Conservation (phyloP, 208 protist species). For the Leptomonas seymouri region DNA sequence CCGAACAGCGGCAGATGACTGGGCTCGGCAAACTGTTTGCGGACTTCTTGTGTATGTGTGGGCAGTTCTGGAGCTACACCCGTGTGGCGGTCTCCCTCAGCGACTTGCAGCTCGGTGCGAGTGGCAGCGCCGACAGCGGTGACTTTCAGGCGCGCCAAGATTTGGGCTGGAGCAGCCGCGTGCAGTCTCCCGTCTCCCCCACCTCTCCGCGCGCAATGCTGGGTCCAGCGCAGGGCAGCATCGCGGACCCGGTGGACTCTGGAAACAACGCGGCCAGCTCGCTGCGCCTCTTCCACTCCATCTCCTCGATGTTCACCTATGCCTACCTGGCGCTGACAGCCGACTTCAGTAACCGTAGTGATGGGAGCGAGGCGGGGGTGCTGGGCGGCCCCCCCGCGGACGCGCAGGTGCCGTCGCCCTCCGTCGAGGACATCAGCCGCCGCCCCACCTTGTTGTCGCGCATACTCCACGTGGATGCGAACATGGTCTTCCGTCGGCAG, state of each 20-base stretch:
- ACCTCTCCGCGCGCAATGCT: constrained; percentile 22
- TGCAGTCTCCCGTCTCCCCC: constrained; percentile 31
- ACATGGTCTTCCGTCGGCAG: constrained; percentile 56
- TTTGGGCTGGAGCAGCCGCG: constrained; percentile 3
- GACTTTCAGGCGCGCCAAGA: constrained; percentile 21
- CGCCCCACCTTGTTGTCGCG: constrained; percentile 86
- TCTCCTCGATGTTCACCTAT: constrained; percentile 71
- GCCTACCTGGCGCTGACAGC: constrained; percentile 75
- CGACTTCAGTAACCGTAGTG: constrained; percentile 16
- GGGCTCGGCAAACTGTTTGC: constrained; percentile 92
- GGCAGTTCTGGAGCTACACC: constrained; percentile 84
- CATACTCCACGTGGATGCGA: constrained; percentile 77
- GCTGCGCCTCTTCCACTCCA: constrained; percentile 68
- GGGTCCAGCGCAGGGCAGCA: constrained; percentile 50
- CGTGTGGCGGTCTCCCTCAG: constrained; percentile 79
- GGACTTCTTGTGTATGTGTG: constrained; percentile 95
- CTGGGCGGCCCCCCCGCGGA: constrained; percentile 1
- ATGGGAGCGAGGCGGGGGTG: background rate
- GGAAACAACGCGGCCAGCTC: constrained; percentile 87
- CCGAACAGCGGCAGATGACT: constrained; percentile 49
- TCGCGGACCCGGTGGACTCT: constrained; percentile 74
- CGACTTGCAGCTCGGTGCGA: constrained; percentile 6
- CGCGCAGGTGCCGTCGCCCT: constrained; percentile 39
- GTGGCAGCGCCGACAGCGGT: constrained; percentile 1
- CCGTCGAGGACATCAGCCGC: constrained; percentile 43